phyloP scores from a whole-genome alignment of 2,329 filamentous ascomycete species.

The Penicillium sp. region DNA sequence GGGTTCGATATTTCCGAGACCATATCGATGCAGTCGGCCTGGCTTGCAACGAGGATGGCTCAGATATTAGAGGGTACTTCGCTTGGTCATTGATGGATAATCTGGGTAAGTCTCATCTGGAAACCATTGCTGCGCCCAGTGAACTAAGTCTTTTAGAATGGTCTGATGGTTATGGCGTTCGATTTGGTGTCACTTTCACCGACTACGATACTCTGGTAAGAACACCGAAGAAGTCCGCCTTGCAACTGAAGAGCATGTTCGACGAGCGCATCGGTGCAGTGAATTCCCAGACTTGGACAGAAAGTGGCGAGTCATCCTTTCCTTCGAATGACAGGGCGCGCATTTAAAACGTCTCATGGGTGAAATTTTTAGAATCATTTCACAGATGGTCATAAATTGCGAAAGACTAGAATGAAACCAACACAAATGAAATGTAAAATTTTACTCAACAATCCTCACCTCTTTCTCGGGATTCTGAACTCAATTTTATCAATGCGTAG shows the following conservation, averaged over 20 bases:
- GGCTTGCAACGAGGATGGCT: slow-evolving; percentile 24
- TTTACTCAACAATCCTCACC: too few species aligned
- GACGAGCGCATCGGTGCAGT: slow-evolving; percentile 10
- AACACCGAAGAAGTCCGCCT: slow-evolving; percentile 28
- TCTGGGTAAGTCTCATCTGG: slow-evolving; percentile 26
- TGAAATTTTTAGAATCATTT: not conserved
- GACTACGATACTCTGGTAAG: slow-evolving; percentile 26
- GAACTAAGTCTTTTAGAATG: slow-evolving; percentile 19
- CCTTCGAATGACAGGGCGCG: not conserved
- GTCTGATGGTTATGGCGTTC: slow-evolving; percentile 28
- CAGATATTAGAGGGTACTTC: slow-evolving; percentile 31
- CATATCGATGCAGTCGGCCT: slow-evolving; percentile 40
- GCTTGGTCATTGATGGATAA: slow-evolving; percentile 36
- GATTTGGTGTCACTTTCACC: slow-evolving; percentile 29
- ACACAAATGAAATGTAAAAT: too few species aligned
- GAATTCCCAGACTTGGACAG: not conserved
- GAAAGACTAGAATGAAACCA: too few species aligned
- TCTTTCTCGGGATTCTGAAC: too few species aligned
- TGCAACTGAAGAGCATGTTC: slow-evolving; percentile 19
- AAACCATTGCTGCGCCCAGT: not conserved
- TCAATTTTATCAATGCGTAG: too few species aligned
- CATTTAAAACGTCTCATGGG: not conserved
- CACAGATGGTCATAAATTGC: not conserved
- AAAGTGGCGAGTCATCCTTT: not conserved
- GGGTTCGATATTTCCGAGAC: slow-evolving; percentile 39